phyloP scores from a whole-genome alignment of 495 filamentous ascomycete species.

The Cladorrhinum samala region DNA sequence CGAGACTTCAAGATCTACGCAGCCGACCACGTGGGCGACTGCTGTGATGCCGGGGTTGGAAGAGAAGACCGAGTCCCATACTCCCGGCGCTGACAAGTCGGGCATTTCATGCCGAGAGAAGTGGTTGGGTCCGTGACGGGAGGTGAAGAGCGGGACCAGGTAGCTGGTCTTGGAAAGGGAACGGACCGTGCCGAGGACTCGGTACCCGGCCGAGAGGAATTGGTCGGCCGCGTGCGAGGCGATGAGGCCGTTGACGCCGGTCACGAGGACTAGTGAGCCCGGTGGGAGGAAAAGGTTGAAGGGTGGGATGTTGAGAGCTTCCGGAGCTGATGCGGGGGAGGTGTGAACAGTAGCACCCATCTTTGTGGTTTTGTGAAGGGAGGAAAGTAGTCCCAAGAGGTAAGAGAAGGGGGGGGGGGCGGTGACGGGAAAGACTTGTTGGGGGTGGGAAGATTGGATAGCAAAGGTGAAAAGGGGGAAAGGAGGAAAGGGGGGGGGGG shows the following conservation, averaged over 20 bases:
- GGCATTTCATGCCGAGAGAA: conserved; percentile 24
- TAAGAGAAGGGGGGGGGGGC: no score
- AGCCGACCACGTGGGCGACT: conserved; percentile 24
- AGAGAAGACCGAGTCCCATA: conserved; percentile 17
- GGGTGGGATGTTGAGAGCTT: conserved; percentile 6
- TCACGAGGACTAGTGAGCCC: conserved; percentile 40
- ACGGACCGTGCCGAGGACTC: conserved; percentile 48
- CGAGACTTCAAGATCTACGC: conserved; percentile 10
- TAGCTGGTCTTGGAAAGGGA: conserved; percentile 9
- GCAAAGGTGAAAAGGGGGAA: no score
- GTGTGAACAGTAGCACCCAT: no score
- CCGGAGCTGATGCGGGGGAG: not conserved
- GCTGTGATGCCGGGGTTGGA: conserved; percentile 16
- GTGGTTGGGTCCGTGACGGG: conserved; percentile 17
- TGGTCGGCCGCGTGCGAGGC: conserved; percentile 46
- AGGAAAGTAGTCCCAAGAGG: no score
- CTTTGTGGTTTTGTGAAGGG: no score
- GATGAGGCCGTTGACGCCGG: conserved; percentile 53
- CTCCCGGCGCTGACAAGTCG: conserved; percentile 16
- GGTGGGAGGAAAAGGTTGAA: conserved; percentile 11
- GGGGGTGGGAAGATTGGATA: no score
- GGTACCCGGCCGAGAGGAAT: conserved; percentile 44
- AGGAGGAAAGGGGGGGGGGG: no score
- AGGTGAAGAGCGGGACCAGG: conserved; percentile 15
- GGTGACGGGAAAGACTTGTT: no score